Base-by-base conservation (phyloP, 805 yeast genomes). In the Candida caryicola region DNA sequence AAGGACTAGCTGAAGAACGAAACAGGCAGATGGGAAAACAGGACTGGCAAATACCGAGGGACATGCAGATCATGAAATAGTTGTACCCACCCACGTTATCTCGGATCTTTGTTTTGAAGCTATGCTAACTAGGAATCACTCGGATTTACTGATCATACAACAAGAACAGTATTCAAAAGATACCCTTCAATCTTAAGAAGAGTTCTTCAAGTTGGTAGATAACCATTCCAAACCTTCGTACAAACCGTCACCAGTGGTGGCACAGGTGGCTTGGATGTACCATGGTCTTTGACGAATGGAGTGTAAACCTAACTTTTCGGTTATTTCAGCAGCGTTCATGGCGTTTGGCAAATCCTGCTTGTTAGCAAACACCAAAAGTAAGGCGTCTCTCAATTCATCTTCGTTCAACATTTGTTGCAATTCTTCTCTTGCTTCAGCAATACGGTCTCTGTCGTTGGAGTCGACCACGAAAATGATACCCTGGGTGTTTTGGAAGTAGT, bases 191-290 rank as follows among this genome's bases (percentile, higher is more conserved):
- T 7, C 23, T 37, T 42, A 49, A 23, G 43, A 40, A 31, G 55
- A 47, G 36, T 46, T 52, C 52, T 60, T 60, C 51, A 61, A 59
- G 47, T 57, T 59, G 42, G 63, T 59, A 15, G 64, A 53, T 41
- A 61, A 56, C 66, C 66, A 61, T 47, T 61, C 66, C 52, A 61
- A 60, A 36, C 66, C 66, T 44, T 61, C 66, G 49, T 61, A 61
- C 45, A 61, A 57, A 31, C 64, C 64, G 46, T 59, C 64, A 44
- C 64, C 99, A 47, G 98, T 86, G 53, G 97, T 91, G 54, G 99
- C 99, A 76, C 98, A 90, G 49, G 98, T 87, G 54, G 99, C 88
- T 76, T 91, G 97, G 66, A 93, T 91, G 75, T 85, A 91, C 99
- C 99, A 93, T 60, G 96, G 96, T 74, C 98, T 87, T 76, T 90